phyloP scores from a whole-genome alignment of 371 early-diverging fungal genomes.

The Rhizopus sp. region DNA sequence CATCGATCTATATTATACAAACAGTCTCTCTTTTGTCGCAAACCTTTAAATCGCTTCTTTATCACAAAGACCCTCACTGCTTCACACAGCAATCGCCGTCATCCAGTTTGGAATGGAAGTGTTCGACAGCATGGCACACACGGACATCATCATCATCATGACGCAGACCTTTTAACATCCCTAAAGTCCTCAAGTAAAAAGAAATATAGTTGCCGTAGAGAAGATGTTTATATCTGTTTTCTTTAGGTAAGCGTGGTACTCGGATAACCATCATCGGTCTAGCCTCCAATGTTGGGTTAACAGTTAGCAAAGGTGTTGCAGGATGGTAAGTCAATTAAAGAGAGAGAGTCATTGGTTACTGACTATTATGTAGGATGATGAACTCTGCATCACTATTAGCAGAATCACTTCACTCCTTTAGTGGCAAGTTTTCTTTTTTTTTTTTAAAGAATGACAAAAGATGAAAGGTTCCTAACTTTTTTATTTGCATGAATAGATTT shows the following conservation, averaged over 20 bases:
- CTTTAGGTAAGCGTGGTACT: constrained; percentile 52
- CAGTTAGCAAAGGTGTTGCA: constrained; percentile 66
- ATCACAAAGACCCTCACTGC: background rate
- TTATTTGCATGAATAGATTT: constrained; percentile 45
- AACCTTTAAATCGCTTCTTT: background rate
- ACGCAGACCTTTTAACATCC: constrained; percentile 18
- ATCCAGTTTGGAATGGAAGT: constrained; percentile 3
- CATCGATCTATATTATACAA: background rate
- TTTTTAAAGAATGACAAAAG: too few species aligned
- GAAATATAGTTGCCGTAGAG: background rate
- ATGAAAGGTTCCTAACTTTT: background rate
- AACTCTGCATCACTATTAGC: constrained; percentile 74
- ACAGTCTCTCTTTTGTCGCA: background rate
- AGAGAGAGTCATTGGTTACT: background rate
- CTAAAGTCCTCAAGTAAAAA: constrained; percentile 24
- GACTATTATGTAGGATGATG: constrained; percentile 45
- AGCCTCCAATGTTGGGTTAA: constrained; percentile 63
- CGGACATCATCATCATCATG: constrained; percentile 26
- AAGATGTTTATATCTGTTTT: background rate
- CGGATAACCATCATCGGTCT: constrained; percentile 69
- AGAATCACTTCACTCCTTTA: constrained; percentile 69
- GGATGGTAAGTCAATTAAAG: constrained; percentile 51
- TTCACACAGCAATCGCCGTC: background rate
- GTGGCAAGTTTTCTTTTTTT: constrained; percentile 40
- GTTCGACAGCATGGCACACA: constrained; percentile 24